A percentile compares a stretch with the other conserved stretches of the same genome.
phyloP scores from a whole-genome alignment of 495 filamentous ascomycete species.

The Xeromyces bisporus region DNA sequence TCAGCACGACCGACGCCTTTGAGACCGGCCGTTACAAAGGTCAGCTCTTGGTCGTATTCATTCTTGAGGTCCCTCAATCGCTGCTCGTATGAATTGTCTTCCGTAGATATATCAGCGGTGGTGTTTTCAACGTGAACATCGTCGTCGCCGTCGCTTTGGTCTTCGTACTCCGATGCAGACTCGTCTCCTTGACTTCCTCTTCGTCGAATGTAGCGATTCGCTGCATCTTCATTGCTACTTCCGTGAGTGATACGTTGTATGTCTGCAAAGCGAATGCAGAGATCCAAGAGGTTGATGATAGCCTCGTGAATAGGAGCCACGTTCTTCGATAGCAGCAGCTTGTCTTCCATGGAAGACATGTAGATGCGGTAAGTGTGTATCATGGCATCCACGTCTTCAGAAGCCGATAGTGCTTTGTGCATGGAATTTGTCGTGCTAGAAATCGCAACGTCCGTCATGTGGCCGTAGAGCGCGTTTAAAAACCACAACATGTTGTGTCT shows the following conservation, averaged over 20 bases:
- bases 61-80: constrained; percentile 20
- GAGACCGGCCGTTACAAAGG: constrained; percentile 29
- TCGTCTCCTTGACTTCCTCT: constrained; percentile 7
- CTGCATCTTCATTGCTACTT: constrained; percentile 7
- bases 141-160: constrained; percentile 6
- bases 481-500: constrained; percentile 70
- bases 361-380: constrained; percentile 48
- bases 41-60: constrained; percentile 23
- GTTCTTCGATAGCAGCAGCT: constrained; percentile 48
- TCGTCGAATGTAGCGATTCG: constrained; percentile 3
- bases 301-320: constrained; percentile 46
- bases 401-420: constrained; percentile 31
- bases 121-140: constrained; percentile 6
- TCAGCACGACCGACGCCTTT: constrained; percentile 29
- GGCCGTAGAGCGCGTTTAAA: constrained; percentile 51
- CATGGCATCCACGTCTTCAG: constrained; percentile 72
- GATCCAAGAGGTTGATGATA: constrained; percentile 46
- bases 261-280: constrained; percentile 35
- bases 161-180: constrained; percentile 8
- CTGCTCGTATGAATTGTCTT: constrained; percentile 14
- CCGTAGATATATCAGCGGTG: constrained; percentile 6
- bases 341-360: constrained; percentile 40
- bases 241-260: constrained; percentile 18
- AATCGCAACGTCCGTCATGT: constrained; percentile 58
- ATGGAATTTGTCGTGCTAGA: constrained; percentile 37